A percentile compares a stretch with the other conserved stretches of the same genome.
phyloP scores from a whole-genome alignment of 2,329 filamentous ascomycete species.

The Fonsecaea pugnacius region DNA sequence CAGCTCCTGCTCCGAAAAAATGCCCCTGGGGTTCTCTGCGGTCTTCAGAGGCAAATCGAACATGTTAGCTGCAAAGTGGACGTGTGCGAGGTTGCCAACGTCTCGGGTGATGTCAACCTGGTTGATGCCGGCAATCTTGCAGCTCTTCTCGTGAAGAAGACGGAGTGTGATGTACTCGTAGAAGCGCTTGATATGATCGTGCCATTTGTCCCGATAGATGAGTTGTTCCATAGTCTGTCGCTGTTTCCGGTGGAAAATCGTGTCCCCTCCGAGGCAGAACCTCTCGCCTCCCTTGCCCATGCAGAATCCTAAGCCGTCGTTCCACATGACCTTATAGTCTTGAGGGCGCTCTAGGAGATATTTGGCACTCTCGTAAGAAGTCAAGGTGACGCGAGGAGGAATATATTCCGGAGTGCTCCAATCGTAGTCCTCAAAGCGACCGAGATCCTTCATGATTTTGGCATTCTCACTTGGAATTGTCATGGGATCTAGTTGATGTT shows the following conservation, averaged over 20 bases:
- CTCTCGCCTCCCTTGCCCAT: conserved; percentile 62
- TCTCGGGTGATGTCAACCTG: conserved; percentile 72
- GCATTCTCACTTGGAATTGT: conserved; percentile 73
- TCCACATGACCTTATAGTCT: conserved; percentile 69
- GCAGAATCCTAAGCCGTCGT: conserved; percentile 65
- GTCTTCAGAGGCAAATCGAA: conserved; percentile 63
- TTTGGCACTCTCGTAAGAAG: conserved; percentile 65
- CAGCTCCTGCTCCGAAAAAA: conserved; percentile 62
- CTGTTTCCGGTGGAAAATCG: conserved; percentile 55
- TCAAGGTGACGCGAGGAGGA: conserved; percentile 59
- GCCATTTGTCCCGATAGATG: conserved; percentile 66
- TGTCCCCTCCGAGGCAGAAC: conserved; percentile 63
- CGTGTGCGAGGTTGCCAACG: conserved; percentile 59
- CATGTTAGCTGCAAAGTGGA: conserved; percentile 60
- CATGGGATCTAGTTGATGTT: conserved; percentile 56
- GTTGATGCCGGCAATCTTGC: conserved; percentile 63
- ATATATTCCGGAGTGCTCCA: conserved; percentile 65
- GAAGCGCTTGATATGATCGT: conserved; percentile 66
- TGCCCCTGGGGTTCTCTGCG: conserved; percentile 53
- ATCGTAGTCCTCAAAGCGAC: conserved; percentile 70
- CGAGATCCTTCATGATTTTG: conserved; percentile 70
- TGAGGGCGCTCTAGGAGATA: conserved; percentile 64
- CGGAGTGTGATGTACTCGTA: conserved; percentile 66
- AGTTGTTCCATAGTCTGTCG: conserved; percentile 60
- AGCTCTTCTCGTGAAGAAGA: conserved; percentile 68